Evolutionary conservation across 1,139 yeast genomes (phyloP).

Genomic region (Protomyces lactucae-debilis): DNA sequence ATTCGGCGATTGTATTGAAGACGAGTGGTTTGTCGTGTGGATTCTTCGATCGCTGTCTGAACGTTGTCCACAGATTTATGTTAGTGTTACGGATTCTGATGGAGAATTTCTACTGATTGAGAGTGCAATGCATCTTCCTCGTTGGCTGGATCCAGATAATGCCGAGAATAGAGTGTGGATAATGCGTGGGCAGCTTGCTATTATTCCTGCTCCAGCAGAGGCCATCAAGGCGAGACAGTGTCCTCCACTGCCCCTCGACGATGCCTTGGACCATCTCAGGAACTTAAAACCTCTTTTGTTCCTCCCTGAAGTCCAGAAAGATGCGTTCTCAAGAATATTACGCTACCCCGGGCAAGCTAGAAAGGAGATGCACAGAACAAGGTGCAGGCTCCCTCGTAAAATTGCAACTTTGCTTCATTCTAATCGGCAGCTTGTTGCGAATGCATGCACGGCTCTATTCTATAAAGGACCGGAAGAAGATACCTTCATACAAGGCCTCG

Average conservation of each 20-base stretch:
- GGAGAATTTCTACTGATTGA: conserved; percentile 55
- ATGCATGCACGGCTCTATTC: conserved; percentile 32
- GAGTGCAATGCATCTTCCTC: conserved; percentile 46
- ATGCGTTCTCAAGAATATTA: conserved; percentile 17
- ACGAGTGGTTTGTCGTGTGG: conserved; percentile 47
- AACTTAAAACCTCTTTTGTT: not conserved
- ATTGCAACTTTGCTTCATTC: conserved; percentile 31
- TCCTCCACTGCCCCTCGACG: conserved; percentile 9
- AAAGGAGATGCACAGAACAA: conserved; percentile 31
- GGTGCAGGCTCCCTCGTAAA: conserved; percentile 30
- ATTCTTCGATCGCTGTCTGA: conserved; percentile 44
- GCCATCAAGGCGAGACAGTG: conserved; percentile 9
- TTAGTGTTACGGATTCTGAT: conserved; percentile 51
- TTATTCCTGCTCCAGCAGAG: conserved; percentile 33
- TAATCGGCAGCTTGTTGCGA: conserved; percentile 30
- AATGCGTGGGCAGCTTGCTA: conserved; percentile 33
- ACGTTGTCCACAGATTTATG: conserved; percentile 42
- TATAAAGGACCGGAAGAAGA: conserved; percentile 30
- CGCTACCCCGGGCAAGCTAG: conserved; percentile 32
- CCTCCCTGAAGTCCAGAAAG: not conserved
- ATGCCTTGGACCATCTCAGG: conserved; percentile 28
- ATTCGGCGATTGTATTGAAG: conserved; percentile 47
- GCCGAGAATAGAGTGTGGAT: conserved; percentile 44
- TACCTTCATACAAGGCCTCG: conserved; percentile 26
- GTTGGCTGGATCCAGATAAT: conserved; percentile 45